Base-by-base conservation (phyloP, 257 asterid genomes). In the Coffea eugenioides region DNA sequence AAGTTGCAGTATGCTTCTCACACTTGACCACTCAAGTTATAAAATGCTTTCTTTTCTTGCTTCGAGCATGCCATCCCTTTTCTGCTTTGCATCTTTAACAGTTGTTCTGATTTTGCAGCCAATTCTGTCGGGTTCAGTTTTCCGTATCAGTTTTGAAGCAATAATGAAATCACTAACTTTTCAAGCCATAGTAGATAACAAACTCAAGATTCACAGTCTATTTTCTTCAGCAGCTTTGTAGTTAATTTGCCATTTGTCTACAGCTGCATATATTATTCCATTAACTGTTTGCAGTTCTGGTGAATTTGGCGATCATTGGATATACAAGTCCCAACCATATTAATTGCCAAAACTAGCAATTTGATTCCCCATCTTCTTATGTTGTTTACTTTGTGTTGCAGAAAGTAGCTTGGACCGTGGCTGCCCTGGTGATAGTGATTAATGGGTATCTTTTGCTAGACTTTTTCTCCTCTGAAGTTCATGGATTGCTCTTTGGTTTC, bases 381-480 rank as follows among this genome's bases (percentile, higher is more conserved):
- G 78, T 7, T 67, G 31, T 80, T 82, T 48, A 70, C 65, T 31
- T 69, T 69, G 43, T 74, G 25, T 49, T 87, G 88, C 80, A 95
- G 99, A 89, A 91, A 79, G 83, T 89, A 71, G 97, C 97, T 8
- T 95, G 99, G 99, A 90, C 92, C 1, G 95, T 95, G 89, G 98
- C 97, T 62, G 90, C 85, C 25, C 87, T 95, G 73, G 98, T 95
- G 91, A 95, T 95, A 67, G 94, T 90, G 81, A 95, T 94, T 36
- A 94, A 92, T 45, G 97, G 99, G 52, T 93, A 95, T 90, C 95
- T 95, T 80, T 84, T 95, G 89, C 88, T 95, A 76, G 88, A 93
- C 84, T 95, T 95, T 80, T 89, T 93, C 86, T 54, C 90, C 77
- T 86, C 93, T 1, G 99, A 95, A 85, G 97, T 92, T 57, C 69